Evolutionary conservation across 257 asterid species (phyloP).

Genomic region (Plantago ovata): DNA sequence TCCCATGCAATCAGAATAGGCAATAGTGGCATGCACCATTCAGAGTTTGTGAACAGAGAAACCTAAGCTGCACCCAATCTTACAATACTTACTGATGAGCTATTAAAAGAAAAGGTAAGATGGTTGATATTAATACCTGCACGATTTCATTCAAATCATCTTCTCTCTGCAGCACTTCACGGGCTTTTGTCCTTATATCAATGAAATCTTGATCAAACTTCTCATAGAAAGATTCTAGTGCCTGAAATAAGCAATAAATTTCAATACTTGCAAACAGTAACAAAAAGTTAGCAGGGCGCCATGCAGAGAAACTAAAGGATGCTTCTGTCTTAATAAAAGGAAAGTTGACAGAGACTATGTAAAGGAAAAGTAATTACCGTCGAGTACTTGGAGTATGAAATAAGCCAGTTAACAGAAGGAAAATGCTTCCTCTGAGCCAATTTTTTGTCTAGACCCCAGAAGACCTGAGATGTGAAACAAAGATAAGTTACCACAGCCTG

Average conservation of each 20-base stretch:
- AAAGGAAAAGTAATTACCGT: conserved; percentile 45
- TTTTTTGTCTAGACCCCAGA: conserved; percentile 99
- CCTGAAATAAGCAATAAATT: conserved; percentile 39
- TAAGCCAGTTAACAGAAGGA: conserved; percentile 99
- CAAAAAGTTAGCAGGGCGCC: background rate
- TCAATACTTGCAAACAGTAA: conserved; percentile 4
- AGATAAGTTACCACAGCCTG: conserved; percentile 17
- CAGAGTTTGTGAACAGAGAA: too few relatives aligned
- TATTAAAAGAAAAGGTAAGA: background rate
- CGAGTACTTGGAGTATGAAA: conserved; percentile 94
- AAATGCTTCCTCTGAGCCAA: conserved; percentile 97
- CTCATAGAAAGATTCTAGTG: conserved; percentile 91
- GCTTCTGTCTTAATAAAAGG: background rate
- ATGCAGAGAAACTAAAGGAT: background rate
- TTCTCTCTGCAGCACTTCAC: conserved; percentile 98
- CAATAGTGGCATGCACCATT: too few relatives aligned
- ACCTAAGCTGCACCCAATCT: too few relatives aligned
- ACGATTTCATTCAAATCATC: conserved; percentile 85
- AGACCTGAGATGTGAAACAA: conserved; percentile 54
- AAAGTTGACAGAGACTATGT: background rate
- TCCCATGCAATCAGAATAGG: too few relatives aligned
- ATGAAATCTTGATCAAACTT: conserved; percentile 95
- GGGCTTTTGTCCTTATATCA: conserved; percentile 94
- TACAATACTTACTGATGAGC: background rate
- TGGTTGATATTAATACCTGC: conserved; percentile 29